phyloP scores from a whole-genome alignment of 2,329 filamentous ascomycete species.

The Myrmaecium sp. region DNA sequence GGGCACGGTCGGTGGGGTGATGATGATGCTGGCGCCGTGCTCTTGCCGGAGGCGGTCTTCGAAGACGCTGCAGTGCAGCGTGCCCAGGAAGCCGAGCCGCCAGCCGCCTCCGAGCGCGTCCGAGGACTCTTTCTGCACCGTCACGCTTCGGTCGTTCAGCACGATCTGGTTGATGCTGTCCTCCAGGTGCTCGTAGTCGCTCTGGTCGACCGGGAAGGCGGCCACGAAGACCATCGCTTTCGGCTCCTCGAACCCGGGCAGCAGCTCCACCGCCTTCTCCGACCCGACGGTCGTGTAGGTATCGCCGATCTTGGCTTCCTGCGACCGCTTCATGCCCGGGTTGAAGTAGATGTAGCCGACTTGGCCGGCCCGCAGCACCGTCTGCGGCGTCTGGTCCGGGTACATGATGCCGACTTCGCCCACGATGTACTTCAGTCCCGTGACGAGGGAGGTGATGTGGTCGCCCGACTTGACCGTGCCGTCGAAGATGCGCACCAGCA shows the following conservation, averaged over 20 bases:
- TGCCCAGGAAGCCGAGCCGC: conserved; percentile 89
- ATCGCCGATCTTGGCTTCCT: conserved; percentile 91
- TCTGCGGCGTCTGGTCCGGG: conserved; percentile 69
- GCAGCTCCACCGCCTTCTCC: conserved; percentile 59
- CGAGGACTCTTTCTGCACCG: conserved; percentile 82
- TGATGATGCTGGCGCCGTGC: conserved; percentile 86
- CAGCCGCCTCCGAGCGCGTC: conserved; percentile 89
- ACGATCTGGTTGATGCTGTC: conserved; percentile 90
- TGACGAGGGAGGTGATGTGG: conserved; percentile 73
- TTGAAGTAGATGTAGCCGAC: conserved; percentile 97
- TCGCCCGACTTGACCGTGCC: conserved; percentile 71
- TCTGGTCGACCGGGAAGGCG: conserved; percentile 83
- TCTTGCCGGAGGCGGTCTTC: conserved; percentile 89
- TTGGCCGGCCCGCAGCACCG: conserved; percentile 69
- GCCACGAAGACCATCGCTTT: conserved; percentile 99
- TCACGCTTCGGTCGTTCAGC: conserved; percentile 89
- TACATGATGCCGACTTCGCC: conserved; percentile 97
- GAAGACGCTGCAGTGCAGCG: conserved; percentile 95
- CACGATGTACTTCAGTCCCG: conserved; percentile 75
- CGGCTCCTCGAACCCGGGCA: conserved; percentile 88
- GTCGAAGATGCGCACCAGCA: conserved; percentile 83
- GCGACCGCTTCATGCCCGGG: conserved; percentile 91
- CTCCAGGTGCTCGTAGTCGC: conserved; percentile 70
- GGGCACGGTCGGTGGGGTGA: conserved; percentile 88
- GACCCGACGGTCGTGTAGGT: conserved; percentile 74